Evolutionary conservation across 495 filamentous ascomycete genomes (phyloP).

Genomic region (Acidomyces sp.): DNA sequence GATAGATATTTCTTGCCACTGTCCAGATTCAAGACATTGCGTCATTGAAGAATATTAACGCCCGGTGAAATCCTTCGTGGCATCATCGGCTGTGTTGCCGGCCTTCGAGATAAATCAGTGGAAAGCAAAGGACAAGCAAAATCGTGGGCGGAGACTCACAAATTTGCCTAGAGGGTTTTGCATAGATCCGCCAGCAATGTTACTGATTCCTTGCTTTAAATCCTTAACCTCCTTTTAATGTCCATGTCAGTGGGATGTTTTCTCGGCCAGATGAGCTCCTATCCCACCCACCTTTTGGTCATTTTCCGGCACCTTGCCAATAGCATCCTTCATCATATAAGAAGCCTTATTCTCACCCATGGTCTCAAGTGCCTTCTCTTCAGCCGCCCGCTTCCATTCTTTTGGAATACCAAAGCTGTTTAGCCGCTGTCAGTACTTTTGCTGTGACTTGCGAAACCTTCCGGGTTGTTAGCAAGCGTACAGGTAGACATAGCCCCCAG

Average conservation of each 20-base stretch:
- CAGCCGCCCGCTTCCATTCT: constrained; percentile 29
- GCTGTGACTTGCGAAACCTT: neutral
- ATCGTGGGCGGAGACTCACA: neutral
- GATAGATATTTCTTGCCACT: too few relatives aligned
- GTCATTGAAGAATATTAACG: too few relatives aligned
- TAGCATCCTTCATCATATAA: constrained; percentile 29
- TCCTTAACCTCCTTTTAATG: constrained; percentile 25
- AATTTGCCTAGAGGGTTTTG: constrained; percentile 30
- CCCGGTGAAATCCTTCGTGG: constrained; percentile 17
- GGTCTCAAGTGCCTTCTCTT: constrained; percentile 36
- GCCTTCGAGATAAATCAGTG: neutral
- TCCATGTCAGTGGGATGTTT: neutral
- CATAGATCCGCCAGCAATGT: constrained; percentile 24
- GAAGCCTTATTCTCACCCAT: constrained; percentile 42
- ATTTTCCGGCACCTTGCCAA: constrained; percentile 28
- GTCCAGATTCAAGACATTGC: too few relatives aligned
- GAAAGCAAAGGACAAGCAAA: neutral
- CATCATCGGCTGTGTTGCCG: constrained; percentile 26
- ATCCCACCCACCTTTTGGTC: constrained; percentile 23
- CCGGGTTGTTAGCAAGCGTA: constrained; percentile 1
- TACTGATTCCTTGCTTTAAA: constrained; percentile 26
- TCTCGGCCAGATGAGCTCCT: too few relatives aligned
- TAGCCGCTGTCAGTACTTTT: neutral
- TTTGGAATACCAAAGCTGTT: constrained; percentile 30
- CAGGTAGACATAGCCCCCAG: constrained; percentile 15